Evolutionary conservation across 108 stramenopile species (phyloP), one percentile per base, ranked within the genome.

Genomic region (Epithemia pelagica): DNA sequence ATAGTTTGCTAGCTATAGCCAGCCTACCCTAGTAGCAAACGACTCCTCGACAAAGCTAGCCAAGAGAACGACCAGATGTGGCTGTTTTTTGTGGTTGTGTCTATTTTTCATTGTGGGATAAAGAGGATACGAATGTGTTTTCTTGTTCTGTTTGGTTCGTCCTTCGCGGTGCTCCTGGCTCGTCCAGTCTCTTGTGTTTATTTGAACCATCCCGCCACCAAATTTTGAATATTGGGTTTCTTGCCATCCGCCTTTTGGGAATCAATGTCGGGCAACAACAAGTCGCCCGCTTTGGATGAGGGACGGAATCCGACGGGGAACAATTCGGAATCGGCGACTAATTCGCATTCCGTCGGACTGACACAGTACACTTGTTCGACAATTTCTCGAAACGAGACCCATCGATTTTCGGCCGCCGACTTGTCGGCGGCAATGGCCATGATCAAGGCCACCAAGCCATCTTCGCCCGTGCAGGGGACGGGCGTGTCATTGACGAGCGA

Each of bases 401-500:
- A 95, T 54, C 90, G 81, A 28, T 82, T 71, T 62, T 95, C 94
- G 20, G 74, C 88, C 58, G 94, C 94, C 10, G 89, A 90, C 57
- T 81, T 89, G 70, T 89, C 94, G 62, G 94, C 94, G 20, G 96
- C 94, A 61, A 97, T 86, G 19, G 92, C 84, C 96, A 97, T 97
- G 74, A 96, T 89, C 28, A 97, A 75, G 2, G 96, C 96, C 54
- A 95, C 83, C 52, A 97, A 83, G 56, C 96, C 96, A 82, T 96
- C 96, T 76, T 92, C 82, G 54, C 96, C 96, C 19, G 94, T 95
- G 84, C 95, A 96, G 28, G 95, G 95, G 25, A 90, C 90, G 24
- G 94, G 88, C 52, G 76, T 81, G 76, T 95, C 95, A 58, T 97
- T 86, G 30, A 94, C 94, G 2, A 97, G 79, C 55, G 92, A 92